Evolutionary conservation across 495 filamentous ascomycete genomes (phyloP).

Genomic region (Pseudoneurospora amorphoporcata): DNA sequence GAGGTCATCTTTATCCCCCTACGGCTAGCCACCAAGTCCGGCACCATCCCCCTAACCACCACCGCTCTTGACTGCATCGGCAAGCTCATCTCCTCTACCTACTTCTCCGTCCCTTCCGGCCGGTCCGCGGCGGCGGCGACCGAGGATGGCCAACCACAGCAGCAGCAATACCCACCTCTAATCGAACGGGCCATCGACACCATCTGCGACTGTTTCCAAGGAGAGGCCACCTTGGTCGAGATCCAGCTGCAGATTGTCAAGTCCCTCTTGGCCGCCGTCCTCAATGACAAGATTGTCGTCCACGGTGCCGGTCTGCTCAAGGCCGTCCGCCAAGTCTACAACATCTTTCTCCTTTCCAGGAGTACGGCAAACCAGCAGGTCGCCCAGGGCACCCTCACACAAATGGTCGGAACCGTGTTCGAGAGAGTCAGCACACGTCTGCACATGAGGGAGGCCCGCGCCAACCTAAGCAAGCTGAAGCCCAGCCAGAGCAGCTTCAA

Average conservation of each 20-base stretch:
- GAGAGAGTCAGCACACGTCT: conserved; percentile 84
- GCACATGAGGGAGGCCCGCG: conserved; percentile 69
- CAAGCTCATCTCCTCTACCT: conserved; percentile 96
- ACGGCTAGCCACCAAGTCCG: conserved; percentile 73
- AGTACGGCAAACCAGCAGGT: conserved; percentile 89
- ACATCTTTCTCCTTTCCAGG: conserved; percentile 91
- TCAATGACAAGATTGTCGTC: conserved; percentile 97
- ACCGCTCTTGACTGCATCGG: conserved; percentile 96
- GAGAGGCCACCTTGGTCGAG: conserved; percentile 79
- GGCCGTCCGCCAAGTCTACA: conserved; percentile 97
- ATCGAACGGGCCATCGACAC: conserved; percentile 98
- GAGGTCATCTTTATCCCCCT: conserved; percentile 87
- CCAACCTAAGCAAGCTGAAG: conserved; percentile 41
- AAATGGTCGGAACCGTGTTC: conserved; percentile 98
- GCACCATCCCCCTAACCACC: conserved; percentile 73
- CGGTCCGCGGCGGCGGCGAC: conserved; percentile 6
- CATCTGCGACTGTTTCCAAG: conserved; percentile 98
- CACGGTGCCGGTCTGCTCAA: conserved; percentile 95
- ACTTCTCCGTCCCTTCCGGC: conserved; percentile 71
- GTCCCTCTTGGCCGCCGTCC: conserved; percentile 83
- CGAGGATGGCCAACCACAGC: conserved; percentile 40
- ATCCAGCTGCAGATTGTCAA: conserved; percentile 97
- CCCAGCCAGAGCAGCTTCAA: conserved; percentile 35
- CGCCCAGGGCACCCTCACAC: conserved; percentile 89
- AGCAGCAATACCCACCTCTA: conserved; percentile 36